Conservation (phyloP, 805 yeast genomes). For the Kuraishia hungarica region DNA sequence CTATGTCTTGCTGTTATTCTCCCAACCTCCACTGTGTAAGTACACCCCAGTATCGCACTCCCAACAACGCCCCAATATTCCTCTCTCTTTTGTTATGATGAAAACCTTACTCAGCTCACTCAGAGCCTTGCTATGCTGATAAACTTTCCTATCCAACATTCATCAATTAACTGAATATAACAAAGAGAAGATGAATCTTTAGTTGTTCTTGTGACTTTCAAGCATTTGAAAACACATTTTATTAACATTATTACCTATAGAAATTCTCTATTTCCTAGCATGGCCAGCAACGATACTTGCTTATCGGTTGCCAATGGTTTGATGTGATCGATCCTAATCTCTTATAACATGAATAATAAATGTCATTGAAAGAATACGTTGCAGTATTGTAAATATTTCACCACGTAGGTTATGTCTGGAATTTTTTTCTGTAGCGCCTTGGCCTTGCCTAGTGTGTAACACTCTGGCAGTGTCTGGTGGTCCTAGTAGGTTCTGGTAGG, state of each 20-base stretch:
- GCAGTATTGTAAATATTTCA: too few species aligned
- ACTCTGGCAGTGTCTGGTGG: too few species aligned
- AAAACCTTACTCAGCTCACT: conserved; percentile 52
- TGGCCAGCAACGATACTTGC: background rate
- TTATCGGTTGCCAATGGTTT: too few species aligned
- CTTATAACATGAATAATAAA: too few species aligned
- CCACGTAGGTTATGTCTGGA: too few species aligned
- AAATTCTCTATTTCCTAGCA: background rate
- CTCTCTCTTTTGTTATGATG: conserved; percentile 27
- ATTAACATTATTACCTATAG: background rate
- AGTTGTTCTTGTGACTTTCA: background rate
- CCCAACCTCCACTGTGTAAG: background rate
- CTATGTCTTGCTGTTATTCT: background rate
- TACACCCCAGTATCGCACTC: background rate
- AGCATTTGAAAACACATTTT: too few species aligned
- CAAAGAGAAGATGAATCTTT: background rate
- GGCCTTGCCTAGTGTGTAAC: too few species aligned
- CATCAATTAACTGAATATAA: conserved; percentile 28
- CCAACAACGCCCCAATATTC: background rate
- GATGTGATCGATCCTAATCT: too few species aligned
- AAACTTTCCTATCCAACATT: conserved; percentile 39
- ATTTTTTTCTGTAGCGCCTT: too few species aligned
- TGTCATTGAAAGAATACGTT: background rate
- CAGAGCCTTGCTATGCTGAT: conserved; percentile 43
- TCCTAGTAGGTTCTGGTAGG: too few species aligned